phyloP scores from a whole-genome alignment of 1,284 basidiomycete genomes.

The Ustilago nuda region DNA sequence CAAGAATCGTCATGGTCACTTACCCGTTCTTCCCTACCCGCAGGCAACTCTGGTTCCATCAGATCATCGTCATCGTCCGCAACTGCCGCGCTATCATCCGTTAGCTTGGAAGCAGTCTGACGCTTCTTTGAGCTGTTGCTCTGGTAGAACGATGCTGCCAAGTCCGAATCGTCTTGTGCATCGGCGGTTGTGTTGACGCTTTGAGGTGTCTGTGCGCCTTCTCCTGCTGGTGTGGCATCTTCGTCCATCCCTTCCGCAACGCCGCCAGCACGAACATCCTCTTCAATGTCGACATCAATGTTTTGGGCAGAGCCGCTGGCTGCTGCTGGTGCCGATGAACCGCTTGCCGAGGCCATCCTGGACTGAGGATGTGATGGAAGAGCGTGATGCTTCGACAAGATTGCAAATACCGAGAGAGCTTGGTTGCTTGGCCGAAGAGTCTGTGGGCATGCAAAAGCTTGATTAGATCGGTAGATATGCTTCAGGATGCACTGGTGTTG shows the following conservation, averaged over 20 bases:
- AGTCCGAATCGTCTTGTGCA: conserved; percentile 23
- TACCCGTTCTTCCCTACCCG: conserved; percentile 28
- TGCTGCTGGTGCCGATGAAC: conserved; percentile 7
- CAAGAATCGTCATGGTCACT: conserved; percentile 1
- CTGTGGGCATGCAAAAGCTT: too few relatives aligned
- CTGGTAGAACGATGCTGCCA: conserved; percentile 33
- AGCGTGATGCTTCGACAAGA: background rate
- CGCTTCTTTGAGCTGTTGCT: conserved; percentile 21
- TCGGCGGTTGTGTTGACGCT: conserved; percentile 15
- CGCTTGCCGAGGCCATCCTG: conserved; percentile 29
- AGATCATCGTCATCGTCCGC: conserved; percentile 31
- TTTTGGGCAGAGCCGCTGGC: conserved; percentile 14
- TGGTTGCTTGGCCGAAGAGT: too few relatives aligned
- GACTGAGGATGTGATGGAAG: background rate
- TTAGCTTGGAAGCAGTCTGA: conserved; percentile 13
- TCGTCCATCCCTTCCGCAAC: conserved; percentile 27
- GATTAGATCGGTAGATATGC: too few relatives aligned
- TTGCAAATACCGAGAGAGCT: background rate
- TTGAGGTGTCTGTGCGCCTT: conserved; percentile 25
- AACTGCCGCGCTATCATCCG: background rate
- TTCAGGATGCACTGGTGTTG: too few relatives aligned
- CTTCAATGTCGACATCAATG: conserved; percentile 22
- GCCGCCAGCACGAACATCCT: conserved; percentile 15
- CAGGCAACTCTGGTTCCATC: conserved; percentile 29
- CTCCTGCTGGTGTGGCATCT: conserved; percentile 14